Evolutionary conservation across 1,284 basidiomycete species (phyloP), one percentile per base, ranked within the genome.

Genomic region (Stereum hirsutum): DNA sequence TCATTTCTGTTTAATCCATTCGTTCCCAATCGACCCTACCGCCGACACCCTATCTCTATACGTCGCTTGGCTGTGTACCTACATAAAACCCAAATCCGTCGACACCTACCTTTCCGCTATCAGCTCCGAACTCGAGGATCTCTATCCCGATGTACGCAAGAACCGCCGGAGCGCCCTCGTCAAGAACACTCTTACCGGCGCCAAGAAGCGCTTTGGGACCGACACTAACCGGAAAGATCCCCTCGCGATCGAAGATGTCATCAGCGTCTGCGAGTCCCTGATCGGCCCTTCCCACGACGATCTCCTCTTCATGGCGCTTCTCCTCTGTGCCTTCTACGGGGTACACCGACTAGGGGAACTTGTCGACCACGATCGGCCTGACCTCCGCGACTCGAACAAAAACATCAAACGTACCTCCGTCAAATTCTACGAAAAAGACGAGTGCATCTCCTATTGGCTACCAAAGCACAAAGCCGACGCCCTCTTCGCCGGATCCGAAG

Each of bases 311-410:
- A 3, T 52, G 2, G 41, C 58, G 0, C 35, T 57, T 2, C 31
- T 61, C 0, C 38, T 54, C n/a, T 47, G 49, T 8, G 62, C 57
- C 1, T 65, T 66, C 47, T 52, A 48, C 39, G 60, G 43, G 1
- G 51, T 65, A 1, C 46, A 60, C 11, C 52, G 60, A 1, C 44
- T 66, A 0, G 62, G 61, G 1, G 59, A 66, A 42, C 46, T 67
- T 0, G 51, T 50, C 5, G 28, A 19, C 3, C 50, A 56, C 1
- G 55, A 65, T 39, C 30, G 49, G 11, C 11, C 2, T 0, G 14
- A 20, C 0, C 43, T 58, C 0, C 49, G 42, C 0, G 43, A 58
- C 24, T 51, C 32, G 3, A 34, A 49, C 2, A 64, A 63, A 42
- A 27, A 48, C 17, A 54, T 48, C 10, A 21, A 14, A 6, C 50